Percentiles rank a stretch among this genome's conserved stretches.
These are phyloP conservation scores for Leishmania tropica DNA, from an alignment of 208 protist species.

Conservation along the genomic window DNA sequence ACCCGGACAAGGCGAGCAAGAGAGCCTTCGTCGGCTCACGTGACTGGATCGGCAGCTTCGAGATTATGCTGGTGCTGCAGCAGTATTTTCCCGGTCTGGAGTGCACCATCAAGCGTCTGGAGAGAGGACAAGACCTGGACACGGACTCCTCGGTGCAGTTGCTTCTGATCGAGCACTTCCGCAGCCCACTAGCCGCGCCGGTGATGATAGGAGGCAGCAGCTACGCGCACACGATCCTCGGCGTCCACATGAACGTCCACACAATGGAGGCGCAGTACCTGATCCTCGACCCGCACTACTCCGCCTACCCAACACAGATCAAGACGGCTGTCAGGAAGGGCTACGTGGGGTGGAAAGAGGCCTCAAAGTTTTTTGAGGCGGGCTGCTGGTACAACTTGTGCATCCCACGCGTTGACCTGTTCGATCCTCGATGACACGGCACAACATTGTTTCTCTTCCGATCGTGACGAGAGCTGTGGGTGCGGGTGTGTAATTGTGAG, in stretches of 20 bases:
- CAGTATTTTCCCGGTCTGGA: constrained; percentile 73
- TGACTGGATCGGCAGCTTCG: constrained; percentile 96
- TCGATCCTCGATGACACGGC: constrained; percentile 56
- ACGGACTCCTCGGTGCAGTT: constrained; percentile 68
- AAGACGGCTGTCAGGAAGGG: constrained; percentile 87
- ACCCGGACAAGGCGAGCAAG: constrained; percentile 80
- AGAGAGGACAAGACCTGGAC: constrained; percentile 82
- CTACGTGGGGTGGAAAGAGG: constrained; percentile 91
- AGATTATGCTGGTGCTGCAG: constrained; percentile 91
- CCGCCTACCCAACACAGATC: constrained; percentile 66
- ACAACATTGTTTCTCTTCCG: neutral
- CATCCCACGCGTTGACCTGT: constrained; percentile 71
- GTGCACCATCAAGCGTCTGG: constrained; percentile 87
- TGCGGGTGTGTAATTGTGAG: neutral
- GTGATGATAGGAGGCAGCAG: constrained; percentile 97
- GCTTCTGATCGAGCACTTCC: constrained; percentile 88
- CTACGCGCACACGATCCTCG: constrained; percentile 95
- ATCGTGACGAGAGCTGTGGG: neutral
- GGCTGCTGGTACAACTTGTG: constrained; percentile 95
- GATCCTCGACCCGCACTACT: constrained; percentile 95
- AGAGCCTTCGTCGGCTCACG: constrained; percentile 88
- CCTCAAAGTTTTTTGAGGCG: constrained; percentile 81
- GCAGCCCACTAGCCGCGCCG: constrained; percentile 67
- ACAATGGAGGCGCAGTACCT: constrained; percentile 88
- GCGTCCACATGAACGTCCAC: constrained; percentile 84